Percentiles rank a stretch among this genome's conserved stretches.
phyloP scores from a whole-genome alignment of 208 protist species.

The Blechomonas ayalai region DNA sequence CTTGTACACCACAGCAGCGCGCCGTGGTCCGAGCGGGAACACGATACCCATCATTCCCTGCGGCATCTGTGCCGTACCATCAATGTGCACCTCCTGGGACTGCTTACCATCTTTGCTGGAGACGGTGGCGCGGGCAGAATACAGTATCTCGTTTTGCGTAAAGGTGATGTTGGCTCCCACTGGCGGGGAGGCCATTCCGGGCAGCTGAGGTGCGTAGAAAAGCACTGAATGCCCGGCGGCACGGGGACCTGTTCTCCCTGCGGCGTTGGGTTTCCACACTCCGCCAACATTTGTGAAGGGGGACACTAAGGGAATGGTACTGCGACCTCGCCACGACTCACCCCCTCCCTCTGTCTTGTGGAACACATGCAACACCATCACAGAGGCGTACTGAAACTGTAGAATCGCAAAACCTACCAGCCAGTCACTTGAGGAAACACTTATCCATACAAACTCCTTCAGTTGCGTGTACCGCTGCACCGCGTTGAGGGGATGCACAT shows the following conservation, averaged over 20 bases:
- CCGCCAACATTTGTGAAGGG: constrained; percentile 8
- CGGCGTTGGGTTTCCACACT: constrained; percentile 11
- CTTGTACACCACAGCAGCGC: constrained; percentile 28
- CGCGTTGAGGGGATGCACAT: constrained; percentile 18
- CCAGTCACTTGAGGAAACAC: constrained; percentile 21
- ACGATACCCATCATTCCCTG: constrained; percentile 21
- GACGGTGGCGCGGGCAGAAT: not conserved
- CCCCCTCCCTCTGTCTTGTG: constrained; percentile 8
- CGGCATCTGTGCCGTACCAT: constrained; percentile 9
- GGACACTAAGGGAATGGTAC: constrained; percentile 1
- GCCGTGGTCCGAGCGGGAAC: constrained; percentile 30
- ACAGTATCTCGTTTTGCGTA: no score
- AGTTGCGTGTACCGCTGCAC: constrained; percentile 20
- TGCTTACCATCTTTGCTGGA: no score
- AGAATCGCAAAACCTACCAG: constrained; percentile 29
- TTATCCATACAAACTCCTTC: constrained; percentile 49
- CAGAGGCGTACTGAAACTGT: constrained; percentile 30
- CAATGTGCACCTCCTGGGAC: constrained; percentile 6
- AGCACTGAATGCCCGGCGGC: constrained; percentile 15
- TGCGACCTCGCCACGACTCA: constrained; percentile 4
- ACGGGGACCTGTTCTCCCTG: constrained; percentile 10
- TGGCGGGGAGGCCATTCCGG: no score
- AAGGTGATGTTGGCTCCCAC: constrained; percentile 7
- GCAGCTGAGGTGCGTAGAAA: constrained; percentile 5
- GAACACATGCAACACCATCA: constrained; percentile 21